Conservation (phyloP, 2,329 filamentous ascomycete species). For the Harringtonia lauricola region DNA sequence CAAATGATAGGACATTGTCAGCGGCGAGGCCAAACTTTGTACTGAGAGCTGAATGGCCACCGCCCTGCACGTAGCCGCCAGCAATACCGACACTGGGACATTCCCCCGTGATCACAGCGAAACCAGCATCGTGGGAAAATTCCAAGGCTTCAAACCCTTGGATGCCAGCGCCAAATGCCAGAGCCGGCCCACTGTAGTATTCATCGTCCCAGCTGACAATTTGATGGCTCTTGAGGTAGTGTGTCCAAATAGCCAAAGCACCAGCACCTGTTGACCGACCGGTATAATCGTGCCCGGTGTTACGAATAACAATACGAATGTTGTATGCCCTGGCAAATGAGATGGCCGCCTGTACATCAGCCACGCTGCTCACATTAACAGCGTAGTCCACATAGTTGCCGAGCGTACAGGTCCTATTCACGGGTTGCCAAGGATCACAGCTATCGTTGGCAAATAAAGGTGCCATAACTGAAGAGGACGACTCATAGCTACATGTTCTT, state of each 20-base stretch:
- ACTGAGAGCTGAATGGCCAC: slow-evolving; percentile 39
- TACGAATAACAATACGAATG: slow-evolving; percentile 41
- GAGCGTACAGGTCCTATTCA: slow-evolving; percentile 23
- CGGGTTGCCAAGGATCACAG: slow-evolving; percentile 6
- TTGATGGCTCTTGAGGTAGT: slow-evolving; percentile 15
- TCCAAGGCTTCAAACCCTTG: slow-evolving; percentile 38
- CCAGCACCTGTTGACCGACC: slow-evolving; percentile 54
- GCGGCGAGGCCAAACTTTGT: slow-evolving; percentile 31
- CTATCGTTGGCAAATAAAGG: slow-evolving; percentile 6
- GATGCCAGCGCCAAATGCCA: slow-evolving; percentile 38
- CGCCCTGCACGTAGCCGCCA: slow-evolving; percentile 51
- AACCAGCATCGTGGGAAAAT: slow-evolving; percentile 19
- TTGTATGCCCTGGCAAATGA: slow-evolving; percentile 33
- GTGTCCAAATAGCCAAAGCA: slow-evolving; percentile 44
- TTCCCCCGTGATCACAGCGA: neutral
- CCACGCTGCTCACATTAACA: slow-evolving; percentile 13
- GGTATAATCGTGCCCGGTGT: slow-evolving; percentile 45
- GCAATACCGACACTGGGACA: slow-evolving; percentile 38
- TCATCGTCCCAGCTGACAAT: neutral
- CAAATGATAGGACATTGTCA: slow-evolving; percentile 30
- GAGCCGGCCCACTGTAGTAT: slow-evolving; percentile 3
- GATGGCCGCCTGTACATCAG: slow-evolving; percentile 20
- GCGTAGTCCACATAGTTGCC: slow-evolving; percentile 26
- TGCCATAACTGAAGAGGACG: slow-evolving; percentile 3
- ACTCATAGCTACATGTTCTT: slow-evolving; percentile 16